Evolutionary conservation across 148 eudicot species (phyloP), one percentile per base, ranked within the genome.

Genomic region (Fagopyrum esculentum): DNA sequence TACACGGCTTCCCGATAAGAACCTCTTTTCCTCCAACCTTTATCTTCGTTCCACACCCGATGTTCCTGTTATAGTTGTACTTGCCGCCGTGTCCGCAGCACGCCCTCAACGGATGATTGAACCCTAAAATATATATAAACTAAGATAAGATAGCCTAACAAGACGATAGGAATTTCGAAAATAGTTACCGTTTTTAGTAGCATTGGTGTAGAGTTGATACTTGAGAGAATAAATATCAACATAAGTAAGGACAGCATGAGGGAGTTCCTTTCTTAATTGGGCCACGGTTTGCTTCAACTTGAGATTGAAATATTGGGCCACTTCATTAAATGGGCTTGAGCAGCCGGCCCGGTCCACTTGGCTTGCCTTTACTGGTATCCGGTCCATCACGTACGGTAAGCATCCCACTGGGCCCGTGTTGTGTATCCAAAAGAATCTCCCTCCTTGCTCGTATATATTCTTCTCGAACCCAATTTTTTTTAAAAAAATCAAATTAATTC

Each of bases 51-150:
- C 97, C 98, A 74, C 97, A 91, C 0, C 92, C 81, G 15, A 85
- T 5, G 17, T 83, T 74, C 60, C 0, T 63, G 83, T 88, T 90
- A 84, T 80, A 91, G 78, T 93, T 91, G 83, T 91, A 91, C 79
- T 91, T 89, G 26, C 98, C 98, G 64, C 97, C 97, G 46, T 91
- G 95, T 40, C 97, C 97, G 40, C 98, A 93, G 74, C 97, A 93
- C n/a, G 97, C 93, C 76, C 69, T 77, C 71, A 94, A 45, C 12
- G 97, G 89, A 48, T 94, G 73, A 78, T 61, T 81, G 74, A 94
- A 94, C 17, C 97, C 71, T 64, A 64, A 4, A 13, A 61, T 90
- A 6, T 19, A 0, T 12, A 30, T 11, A 8, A 60, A 0, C 13
- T 5, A 22, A 22, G 26, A 22, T 22, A 22, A 22, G 26, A 22